Evolutionary conservation across 345 rosid species (phyloP).

Genomic region (Hevea brasiliensis): DNA sequence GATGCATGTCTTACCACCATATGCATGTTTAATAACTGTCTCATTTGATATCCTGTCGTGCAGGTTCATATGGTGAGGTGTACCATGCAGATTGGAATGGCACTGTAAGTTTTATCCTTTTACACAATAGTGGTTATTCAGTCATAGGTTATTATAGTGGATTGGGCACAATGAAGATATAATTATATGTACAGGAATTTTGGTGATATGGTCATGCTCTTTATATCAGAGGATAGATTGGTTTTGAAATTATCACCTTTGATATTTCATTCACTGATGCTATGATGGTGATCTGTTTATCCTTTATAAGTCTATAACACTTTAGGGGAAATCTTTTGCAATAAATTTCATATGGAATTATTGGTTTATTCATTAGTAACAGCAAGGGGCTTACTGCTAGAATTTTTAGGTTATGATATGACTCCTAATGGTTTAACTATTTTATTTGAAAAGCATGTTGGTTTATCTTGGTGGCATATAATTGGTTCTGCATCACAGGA

Average conservation of each 20-base stretch:
- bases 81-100: conserved; percentile 91
- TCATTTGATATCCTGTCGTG: conserved; percentile 22
- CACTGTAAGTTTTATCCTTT: conserved; percentile 63
- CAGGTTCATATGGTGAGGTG: conserved; percentile 98
- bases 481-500: conserved; percentile 54
- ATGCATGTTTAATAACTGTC: conserved; percentile 7
- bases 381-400: not conserved
- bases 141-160: not conserved
- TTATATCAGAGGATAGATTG: not conserved
- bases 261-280: not conserved
- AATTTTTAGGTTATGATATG: conserved; percentile 2
- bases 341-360: not conserved
- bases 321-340: not conserved
- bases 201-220: not conserved
- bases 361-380: not conserved
- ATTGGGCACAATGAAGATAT: not conserved
- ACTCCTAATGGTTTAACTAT: conserved; percentile 2
- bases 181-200: not conserved
- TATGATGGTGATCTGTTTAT: not conserved
- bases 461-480: conserved; percentile 2
- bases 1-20: conserved; percentile 10
- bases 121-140: not conserved
- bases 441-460: not conserved
- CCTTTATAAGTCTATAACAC: not conserved
- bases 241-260: not conserved